Evolutionary conservation across 2,329 filamentous ascomycete species (phyloP), one percentile per base, ranked within the genome.

Genomic region (Diaporthe ampelina): DNA sequence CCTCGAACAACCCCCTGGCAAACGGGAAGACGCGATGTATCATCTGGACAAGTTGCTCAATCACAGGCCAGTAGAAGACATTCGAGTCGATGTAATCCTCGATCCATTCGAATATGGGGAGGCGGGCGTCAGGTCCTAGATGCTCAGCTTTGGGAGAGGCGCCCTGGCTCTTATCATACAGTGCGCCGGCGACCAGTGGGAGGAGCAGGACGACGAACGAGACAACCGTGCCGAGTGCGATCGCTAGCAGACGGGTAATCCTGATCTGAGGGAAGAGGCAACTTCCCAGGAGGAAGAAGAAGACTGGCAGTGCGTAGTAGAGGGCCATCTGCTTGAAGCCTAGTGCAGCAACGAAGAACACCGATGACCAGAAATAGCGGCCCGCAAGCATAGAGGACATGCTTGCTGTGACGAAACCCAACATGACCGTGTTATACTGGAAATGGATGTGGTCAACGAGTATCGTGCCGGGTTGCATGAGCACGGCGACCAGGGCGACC

Each of bases 261-360:
- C 93, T 92, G 79, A 95, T 84, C 15, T 88, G 87, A 0, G 95
- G 95, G 76, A 92, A 93, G n/a, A 97, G 79, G 81, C 95, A 98
- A 80, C 92, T 91, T 11, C 96, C 97, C 0, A 98, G 87, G 2
- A 99, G 91, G 80, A 95, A 99, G 43, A 95, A 93, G 82, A 98
- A 98, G 73, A 98, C 92, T 26, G 93, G 92, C 19, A 97, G 95
- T 4, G 97, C 95, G 83, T 98, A 99, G 85, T 98, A 99, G 21
- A 99, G 88, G 0, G 96, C 96, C 97, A 99, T 99, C 83, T 99
- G 97, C 87, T 99, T 99, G 88, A 98, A 99, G 8, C 95, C 95
- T n/a, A 99, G 87, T 4, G 96, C 94, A 21, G 91, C 91, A 9
- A 99, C 97, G 79, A 99, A 99, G 86, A 98, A 98, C 74, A 98